phyloP scores from a whole-genome alignment of 225 moss, liverwort and hornwort species.

The Ulota crispa region DNA sequence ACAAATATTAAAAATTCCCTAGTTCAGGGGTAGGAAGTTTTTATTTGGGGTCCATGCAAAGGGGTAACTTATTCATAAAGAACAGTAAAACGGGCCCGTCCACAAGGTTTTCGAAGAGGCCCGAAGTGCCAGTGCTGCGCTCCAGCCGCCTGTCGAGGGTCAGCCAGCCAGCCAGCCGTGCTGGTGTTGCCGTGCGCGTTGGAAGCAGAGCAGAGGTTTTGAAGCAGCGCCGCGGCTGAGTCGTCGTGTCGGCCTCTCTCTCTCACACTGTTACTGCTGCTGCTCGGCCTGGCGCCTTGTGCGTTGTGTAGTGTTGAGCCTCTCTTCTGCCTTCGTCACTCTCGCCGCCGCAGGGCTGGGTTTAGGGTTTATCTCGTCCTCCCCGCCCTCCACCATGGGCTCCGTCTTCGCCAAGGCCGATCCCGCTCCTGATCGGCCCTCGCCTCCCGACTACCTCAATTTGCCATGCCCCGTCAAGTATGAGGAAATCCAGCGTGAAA shows the following conservation, averaged over 20 bases:
- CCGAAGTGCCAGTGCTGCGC: not conserved
- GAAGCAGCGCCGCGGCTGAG: slow-evolving; percentile 5
- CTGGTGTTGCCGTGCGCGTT: not conserved
- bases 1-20: too few species aligned
- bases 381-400: slow-evolving; percentile 34
- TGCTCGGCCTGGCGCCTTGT: not conserved
- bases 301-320: not conserved
- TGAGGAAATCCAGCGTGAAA: slow-evolving; percentile 99
- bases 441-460: slow-evolving; percentile 75
- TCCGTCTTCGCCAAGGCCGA: slow-evolving; percentile 41
- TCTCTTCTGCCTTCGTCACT: too few species aligned
- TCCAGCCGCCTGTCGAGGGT: slow-evolving; percentile 14
- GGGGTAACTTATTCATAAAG: too few species aligned
- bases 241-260: not conserved
- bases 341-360: slow-evolving; percentile 29
- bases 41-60: too few species aligned
- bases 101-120: not conserved
- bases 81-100: too few species aligned
- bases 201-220: not conserved
- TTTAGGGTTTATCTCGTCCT: slow-evolving; percentile 35
- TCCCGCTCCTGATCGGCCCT: slow-evolving; percentile 16
- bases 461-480: slow-evolving; percentile 98
- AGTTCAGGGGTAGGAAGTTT: too few species aligned
- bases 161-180: not conserved
- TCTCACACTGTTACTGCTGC: not conserved